phyloP scores from a whole-genome alignment of 2,329 filamentous ascomycete species.

The Daldinia sp. region DNA sequence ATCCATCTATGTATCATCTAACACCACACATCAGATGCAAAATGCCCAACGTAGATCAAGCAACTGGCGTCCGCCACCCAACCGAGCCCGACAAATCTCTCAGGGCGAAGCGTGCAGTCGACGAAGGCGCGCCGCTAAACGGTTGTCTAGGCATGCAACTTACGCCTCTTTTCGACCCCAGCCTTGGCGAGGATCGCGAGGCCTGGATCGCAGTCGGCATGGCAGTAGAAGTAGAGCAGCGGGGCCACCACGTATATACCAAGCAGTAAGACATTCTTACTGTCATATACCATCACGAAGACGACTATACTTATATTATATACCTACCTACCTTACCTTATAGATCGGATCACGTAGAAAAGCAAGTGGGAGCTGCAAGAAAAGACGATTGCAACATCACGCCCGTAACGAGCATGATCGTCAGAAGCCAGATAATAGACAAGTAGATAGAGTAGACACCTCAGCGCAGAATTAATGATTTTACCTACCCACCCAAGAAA shows the following conservation, averaged over 20 bases:
- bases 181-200: slow-evolving; percentile 45
- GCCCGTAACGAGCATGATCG: background rate
- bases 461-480: background rate
- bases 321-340: too few species aligned
- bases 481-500: too few species aligned
- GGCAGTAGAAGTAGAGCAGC: slow-evolving; percentile 58
- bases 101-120: slow-evolving; percentile 65
- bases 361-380: background rate
- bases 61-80: slow-evolving; percentile 63
- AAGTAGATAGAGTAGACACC: background rate
- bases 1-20: background rate
- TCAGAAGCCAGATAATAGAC: slow-evolving; percentile 3
- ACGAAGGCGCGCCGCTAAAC: slow-evolving; percentile 63
- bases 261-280: slow-evolving; percentile 40
- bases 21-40: slow-evolving; percentile 61
- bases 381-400: background rate
- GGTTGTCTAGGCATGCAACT: slow-evolving; percentile 73
- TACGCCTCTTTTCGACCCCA: slow-evolving; percentile 60
- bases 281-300: slow-evolving; percentile 2
- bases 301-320: background rate
- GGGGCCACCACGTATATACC: slow-evolving; percentile 56
- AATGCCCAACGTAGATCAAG: slow-evolving; percentile 73
- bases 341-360: too few species aligned
- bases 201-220: slow-evolving; percentile 65
- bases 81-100: slow-evolving; percentile 67